Percentiles rank a stretch among this genome's conserved stretches.
Conservation (phyloP, 371 early-diverging fungal species). For the Rhizomucor miehei region DNA sequence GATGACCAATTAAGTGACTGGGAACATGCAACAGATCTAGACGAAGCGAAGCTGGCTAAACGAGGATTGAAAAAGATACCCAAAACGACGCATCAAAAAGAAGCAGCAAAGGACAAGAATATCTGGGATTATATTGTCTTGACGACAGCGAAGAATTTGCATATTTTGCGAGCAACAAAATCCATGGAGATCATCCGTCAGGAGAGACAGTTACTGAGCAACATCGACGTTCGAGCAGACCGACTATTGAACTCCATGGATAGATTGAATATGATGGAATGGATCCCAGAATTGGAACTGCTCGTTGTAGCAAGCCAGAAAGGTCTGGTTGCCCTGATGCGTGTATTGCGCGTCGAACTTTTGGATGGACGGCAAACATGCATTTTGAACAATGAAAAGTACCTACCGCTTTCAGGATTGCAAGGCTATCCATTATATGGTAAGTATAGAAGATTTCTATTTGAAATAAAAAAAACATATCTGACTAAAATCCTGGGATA, state of each 20-base stretch:
- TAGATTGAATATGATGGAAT: slow-evolving; percentile 42
- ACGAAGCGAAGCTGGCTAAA: neutral
- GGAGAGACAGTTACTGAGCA: slow-evolving; percentile 26
- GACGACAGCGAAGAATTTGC: slow-evolving; percentile 30
- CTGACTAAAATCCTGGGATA: too few species aligned
- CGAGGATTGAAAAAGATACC: neutral
- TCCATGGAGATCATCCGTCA: slow-evolving; percentile 11
- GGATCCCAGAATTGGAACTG: slow-evolving; percentile 44
- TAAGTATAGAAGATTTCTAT: slow-evolving; percentile 9
- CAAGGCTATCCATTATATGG: slow-evolving; percentile 40
- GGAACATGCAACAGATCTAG: too few species aligned
- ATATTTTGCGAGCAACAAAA: slow-evolving; percentile 19
- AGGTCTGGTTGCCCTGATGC: slow-evolving; percentile 40
- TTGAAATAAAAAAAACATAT: too few species aligned
- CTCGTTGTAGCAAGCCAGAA: slow-evolving; percentile 41
- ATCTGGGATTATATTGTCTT: slow-evolving; percentile 29
- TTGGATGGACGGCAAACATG: slow-evolving; percentile 24
- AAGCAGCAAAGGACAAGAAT: neutral
- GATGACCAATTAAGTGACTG: too few species aligned
- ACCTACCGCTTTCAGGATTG: slow-evolving; percentile 30
- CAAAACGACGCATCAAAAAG: neutral
- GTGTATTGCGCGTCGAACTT: slow-evolving; percentile 34
- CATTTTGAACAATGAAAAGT: slow-evolving; percentile 39
- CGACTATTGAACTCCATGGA: slow-evolving; percentile 25
- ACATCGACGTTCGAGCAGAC: slow-evolving; percentile 39